Base-by-base conservation (phyloP, 148 eudicot genomes). In the Fagopyrum tataricum region DNA sequence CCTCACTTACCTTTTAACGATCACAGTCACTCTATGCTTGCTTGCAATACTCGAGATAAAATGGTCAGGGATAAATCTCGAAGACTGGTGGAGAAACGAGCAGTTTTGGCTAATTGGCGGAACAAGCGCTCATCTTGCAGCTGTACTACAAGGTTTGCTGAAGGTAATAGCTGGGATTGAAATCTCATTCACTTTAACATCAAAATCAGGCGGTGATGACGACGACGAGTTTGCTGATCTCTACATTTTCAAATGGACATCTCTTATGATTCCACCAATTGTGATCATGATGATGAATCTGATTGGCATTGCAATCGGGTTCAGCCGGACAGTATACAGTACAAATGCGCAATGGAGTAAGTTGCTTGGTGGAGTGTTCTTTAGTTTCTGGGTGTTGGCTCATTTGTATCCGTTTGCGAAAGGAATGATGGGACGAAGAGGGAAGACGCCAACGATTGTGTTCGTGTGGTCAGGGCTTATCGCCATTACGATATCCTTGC, bases 51-150 rank as follows among this genome's bases (percentile, higher is more conserved):
- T 94, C 0, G 98, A 94, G 84, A 85, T 94, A 75, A 94, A 94
- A 77, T 94, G 98, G 98, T 94, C 98, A 0, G 93, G 97, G 3
- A 88, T 94, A 4, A 67, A 73, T 1, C 78, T 94, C 0, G 98
- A 94, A 76, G 98, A 94, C 20, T 94, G 98, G 98, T 94, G 98
- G 98, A 73, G 98, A 55, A 94, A 94, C 41, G 98, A 94, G 81
- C 98, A 94, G 67, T 94, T 94, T 68, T 94, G 98, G 98, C 74
- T 94, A 15, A 94, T 94, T 15, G 98, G 98, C 21, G 98, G 98
- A 44, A 91, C 95, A 3, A 94, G 98, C 44, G 98, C 98, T 20
- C 98, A 94, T 64, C 84, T 94, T 14, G 98, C 97, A 4, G 98
- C 98, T 41, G 98, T 94, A 31, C 78, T 94, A 20, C 98, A 94